Evolutionary conservation across 2,329 filamentous ascomycete genomes (phyloP).

Genomic region (Aspergillus sojae): DNA sequence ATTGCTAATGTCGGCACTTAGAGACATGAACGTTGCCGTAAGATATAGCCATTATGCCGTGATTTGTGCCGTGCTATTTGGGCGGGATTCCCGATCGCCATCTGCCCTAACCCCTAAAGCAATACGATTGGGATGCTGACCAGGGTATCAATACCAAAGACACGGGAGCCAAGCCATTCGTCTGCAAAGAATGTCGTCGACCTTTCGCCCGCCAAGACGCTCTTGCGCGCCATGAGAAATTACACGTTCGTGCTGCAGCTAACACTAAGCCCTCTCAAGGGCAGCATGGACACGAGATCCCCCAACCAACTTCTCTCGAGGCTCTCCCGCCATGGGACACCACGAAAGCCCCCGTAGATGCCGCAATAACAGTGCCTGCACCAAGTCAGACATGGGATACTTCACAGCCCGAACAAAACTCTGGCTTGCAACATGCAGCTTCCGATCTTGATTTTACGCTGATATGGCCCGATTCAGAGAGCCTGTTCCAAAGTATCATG

Average conservation of each 20-base stretch:
- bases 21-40: slow-evolving; percentile 50
- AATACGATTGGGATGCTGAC: slow-evolving; percentile 19
- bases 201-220: slow-evolving; percentile 50
- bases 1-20: slow-evolving; percentile 23
- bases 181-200: slow-evolving; percentile 44
- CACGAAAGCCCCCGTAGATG: slow-evolving; percentile 22
- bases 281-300: slow-evolving; percentile 13
- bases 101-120: slow-evolving; percentile 7
- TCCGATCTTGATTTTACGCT: slow-evolving; percentile 45
- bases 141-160: slow-evolving; percentile 28
- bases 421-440: slow-evolving; percentile 26
- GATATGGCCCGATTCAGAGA: slow-evolving; percentile 51
- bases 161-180: slow-evolving; percentile 46
- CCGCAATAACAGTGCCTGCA: slow-evolving; percentile 19
- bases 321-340: slow-evolving; percentile 29
- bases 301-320: slow-evolving; percentile 24
- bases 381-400: slow-evolving; percentile 30
- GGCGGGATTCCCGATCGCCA: slow-evolving; percentile 4
- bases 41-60: slow-evolving; percentile 19
- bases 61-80: slow-evolving; percentile 6
- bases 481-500: slow-evolving; percentile 49
- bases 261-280: slow-evolving; percentile 22
- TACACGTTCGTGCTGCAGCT: slow-evolving; percentile 36
- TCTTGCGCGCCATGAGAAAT: slow-evolving; percentile 48
- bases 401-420: slow-evolving; percentile 22